These are phyloP conservation scores for Coelastrella sp. DNA, from an alignment of 139 green algal species.

Conservation along the genomic window DNA sequence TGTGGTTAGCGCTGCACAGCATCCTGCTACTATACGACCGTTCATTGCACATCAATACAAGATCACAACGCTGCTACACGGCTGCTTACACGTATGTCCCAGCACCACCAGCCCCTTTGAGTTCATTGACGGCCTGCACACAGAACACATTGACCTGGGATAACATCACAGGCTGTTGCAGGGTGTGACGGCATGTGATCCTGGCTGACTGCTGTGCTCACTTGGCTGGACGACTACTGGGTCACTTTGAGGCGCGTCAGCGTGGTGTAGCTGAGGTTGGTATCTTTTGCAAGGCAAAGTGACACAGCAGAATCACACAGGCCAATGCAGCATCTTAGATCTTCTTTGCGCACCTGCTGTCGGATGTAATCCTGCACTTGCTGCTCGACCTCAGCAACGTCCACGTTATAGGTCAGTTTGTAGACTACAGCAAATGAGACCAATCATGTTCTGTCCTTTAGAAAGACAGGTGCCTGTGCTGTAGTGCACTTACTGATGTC, in stretches of 20 bases:
- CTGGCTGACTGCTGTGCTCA: neutral
- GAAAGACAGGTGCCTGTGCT: neutral
- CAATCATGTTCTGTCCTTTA: too few relatives aligned
- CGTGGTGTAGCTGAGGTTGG: neutral
- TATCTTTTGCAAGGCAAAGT: neutral
- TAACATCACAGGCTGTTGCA: neutral
- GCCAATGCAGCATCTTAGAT: neutral
- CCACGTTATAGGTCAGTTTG: constrained; percentile 36
- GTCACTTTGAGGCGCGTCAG: neutral
- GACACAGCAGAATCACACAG: neutral
- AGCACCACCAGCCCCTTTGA: neutral
- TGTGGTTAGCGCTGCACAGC: too few relatives aligned
- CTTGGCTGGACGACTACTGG: neutral
- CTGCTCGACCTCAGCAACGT: constrained; percentile 42
- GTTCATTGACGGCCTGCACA: neutral
- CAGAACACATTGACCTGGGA: neutral
- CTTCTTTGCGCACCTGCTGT: neutral
- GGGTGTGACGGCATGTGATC: neutral
- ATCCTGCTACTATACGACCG: too few relatives aligned
- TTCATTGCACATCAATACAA: too few relatives aligned
- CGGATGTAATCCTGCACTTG: constrained; percentile 42
- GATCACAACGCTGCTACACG: neutral
- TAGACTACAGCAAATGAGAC: constrained; percentile 26
- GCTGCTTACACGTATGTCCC: neutral
- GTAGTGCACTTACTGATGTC: constrained; percentile 35